Evolutionary conservation across 331 rosid species (phyloP), one percentile per base, ranked within the genome.

Genomic region (Acacia pycnantha): DNA sequence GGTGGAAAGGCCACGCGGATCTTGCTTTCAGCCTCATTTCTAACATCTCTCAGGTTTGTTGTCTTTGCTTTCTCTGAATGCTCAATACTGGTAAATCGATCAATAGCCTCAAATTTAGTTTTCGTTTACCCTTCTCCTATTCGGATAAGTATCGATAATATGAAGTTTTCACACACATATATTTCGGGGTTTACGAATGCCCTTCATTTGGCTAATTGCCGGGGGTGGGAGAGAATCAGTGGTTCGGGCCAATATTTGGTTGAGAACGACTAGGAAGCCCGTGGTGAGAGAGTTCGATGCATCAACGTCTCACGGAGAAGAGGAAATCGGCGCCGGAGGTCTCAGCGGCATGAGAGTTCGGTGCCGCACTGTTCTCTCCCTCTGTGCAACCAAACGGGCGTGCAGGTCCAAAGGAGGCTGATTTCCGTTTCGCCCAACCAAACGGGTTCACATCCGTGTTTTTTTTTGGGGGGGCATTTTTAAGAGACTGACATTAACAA

Each of bases 191-290:
- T 43, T 22, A 12, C 74, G 53, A 11, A 9, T 26, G 47, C n/a
- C 41, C 22, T 77, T 50, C 47, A 56, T 74, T 77, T 77, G 73
- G 61, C 50, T 73, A 62, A 37, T 72, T 77, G 80, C 27, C 61
- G 61, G 61, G 8, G 61, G 26, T 54, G 27, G 21, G 26, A 53
- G 61, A 19, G 5, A 53, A 50, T 50, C n/a, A 16, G 56, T 50
- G 56, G n/a, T 1, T 50, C 8, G 56, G 56, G n/a, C 56, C 56
- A 50, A 18, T 50, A 16, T 16, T 50, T 16, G 56, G 56, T 21
- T 2, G n/a, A 50, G 8, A 18, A 50, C 8, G 56, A 5, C 56
- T 50, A 19, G 56, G 56, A 50, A 50, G n/a, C n/a, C 9, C 21
- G 56, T n/a, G 8, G 19, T 15, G n/a, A 51, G 59, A 51, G 58